Evolutionary conservation across 805 yeast genomes (phyloP).

Genomic region (Candida tallmaniae): DNA sequence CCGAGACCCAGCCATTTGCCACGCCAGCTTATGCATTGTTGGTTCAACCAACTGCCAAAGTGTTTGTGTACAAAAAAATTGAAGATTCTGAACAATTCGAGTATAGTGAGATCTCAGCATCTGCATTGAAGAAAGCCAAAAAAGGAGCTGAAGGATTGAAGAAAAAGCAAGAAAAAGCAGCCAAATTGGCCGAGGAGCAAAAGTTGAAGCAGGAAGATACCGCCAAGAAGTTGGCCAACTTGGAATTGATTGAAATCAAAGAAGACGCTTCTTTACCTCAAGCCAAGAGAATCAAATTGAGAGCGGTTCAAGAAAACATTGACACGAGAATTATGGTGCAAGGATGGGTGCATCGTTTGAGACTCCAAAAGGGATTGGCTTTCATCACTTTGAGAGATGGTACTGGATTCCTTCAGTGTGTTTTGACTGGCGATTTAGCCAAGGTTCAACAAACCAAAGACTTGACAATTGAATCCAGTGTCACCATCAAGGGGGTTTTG

Average conservation of each 20-base stretch:
- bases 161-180: slow-evolving; percentile 71
- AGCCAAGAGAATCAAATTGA: slow-evolving; percentile 66
- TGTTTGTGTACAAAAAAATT: slow-evolving; percentile 56
- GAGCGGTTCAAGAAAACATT: slow-evolving; percentile 46
- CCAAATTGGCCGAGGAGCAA: slow-evolving; percentile 55
- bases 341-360: slow-evolving; percentile 96
- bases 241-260: slow-evolving; percentile 63
- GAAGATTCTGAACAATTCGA: slow-evolving; percentile 50
- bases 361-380: slow-evolving; percentile 87
- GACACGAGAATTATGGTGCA: slow-evolving; percentile 71
- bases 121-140: slow-evolving; percentile 93
- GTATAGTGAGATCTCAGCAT: slow-evolving; percentile 76
- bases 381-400: slow-evolving; percentile 95
- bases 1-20: slow-evolving; percentile 67
- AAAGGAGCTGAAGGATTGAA: slow-evolving; percentile 91
- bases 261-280: slow-evolving; percentile 71
- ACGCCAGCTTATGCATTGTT: slow-evolving; percentile 80
- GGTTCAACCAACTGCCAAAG: slow-evolving; percentile 47
- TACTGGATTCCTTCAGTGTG: slow-evolving; percentile 83
- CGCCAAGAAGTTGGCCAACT: slow-evolving; percentile 70
- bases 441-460: slow-evolving; percentile 80
- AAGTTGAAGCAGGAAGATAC: slow-evolving; percentile 55
- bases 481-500: slow-evolving; percentile 75
- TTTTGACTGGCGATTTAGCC: slow-evolving; percentile 87
- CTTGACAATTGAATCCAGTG: slow-evolving; percentile 84